These are phyloP conservation scores for Thymus mandschuricus DNA, from an alignment of 257 asterid genomes.

Conservation along the genomic window DNA sequence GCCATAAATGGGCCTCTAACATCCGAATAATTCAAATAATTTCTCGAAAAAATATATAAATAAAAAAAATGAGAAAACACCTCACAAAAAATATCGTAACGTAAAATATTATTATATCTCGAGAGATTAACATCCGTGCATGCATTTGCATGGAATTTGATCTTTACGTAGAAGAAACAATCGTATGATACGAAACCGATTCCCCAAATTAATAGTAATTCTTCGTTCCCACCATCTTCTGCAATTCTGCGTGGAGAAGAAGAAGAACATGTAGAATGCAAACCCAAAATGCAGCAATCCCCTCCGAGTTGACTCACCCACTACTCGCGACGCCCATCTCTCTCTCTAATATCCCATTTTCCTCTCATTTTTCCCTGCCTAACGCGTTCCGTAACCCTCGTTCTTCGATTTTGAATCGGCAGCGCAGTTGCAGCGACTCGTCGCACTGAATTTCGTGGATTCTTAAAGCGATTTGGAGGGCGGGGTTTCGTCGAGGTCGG, in stretches of 20 bases:
- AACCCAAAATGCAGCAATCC: slow-evolving; percentile 8
- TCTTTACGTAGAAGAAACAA: no score
- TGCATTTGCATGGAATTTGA: slow-evolving; percentile 9
- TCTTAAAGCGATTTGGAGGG: neutral
- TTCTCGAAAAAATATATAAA: no score
- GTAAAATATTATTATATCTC: neutral
- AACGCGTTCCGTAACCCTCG: neutral
- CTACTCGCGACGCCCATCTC: slow-evolving; percentile 17
- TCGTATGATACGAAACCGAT: neutral
- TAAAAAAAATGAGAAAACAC: no score
- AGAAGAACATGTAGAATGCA: slow-evolving; percentile 26
- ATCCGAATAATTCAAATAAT: no score
- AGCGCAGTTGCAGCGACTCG: neutral
- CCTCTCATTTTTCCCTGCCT: neutral
- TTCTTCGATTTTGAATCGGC: neutral
- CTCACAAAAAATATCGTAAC: no score
- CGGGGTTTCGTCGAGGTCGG: neutral
- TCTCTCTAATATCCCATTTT: neutral
- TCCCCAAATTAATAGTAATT: neutral
- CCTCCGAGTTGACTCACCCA: slow-evolving; percentile 39
- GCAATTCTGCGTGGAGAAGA: slow-evolving; percentile 17
- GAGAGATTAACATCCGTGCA: slow-evolving; percentile 9
- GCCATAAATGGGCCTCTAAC: no score
- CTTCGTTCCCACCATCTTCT: neutral
- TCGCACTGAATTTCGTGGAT: neutral